Evolutionary conservation across 148 eudicot species (phyloP), one percentile per base, ranked within the genome.

Genomic region (Cornus controversa): DNA sequence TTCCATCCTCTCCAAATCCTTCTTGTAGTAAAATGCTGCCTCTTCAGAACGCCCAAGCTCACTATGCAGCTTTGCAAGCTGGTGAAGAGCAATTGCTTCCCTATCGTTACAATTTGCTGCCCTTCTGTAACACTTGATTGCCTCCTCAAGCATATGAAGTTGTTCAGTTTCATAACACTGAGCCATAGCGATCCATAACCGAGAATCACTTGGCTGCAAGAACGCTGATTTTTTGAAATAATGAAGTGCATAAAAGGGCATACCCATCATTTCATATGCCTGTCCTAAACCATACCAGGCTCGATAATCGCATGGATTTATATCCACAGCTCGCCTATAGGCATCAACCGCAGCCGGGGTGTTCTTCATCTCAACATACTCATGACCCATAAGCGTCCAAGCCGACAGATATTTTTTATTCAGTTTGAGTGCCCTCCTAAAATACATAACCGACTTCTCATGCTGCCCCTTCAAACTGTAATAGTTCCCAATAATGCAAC

Each of bases 241-340:
- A 83, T 93, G 86, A 40, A 96, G 88, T 0, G 99, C 98, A 77
- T 96, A 96, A 65, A 87, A 87, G 53, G 99, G 98, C 98, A 93
- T 93, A 23, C 86, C 90, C 94, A 92, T 89, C 97, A 96, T 96
- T 80, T 96, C 99, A 84, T 96, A 96, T 5, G 99, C 98, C 85
- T 96, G 99, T 3, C 99, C 99, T 83, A 96, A 87, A 16, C 99
- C 99, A 78, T 96, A 96, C 99, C 99, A 96, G 1, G 99, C 98
- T 69, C 98, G 89, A 85, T 93, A 96, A 84, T 96, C 98, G 82
- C 97, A 87, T 22, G 98, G 86, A 71, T 90, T 91, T 77, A 93
- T 93, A 87, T 96, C 99, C 23, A 96, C 98, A 42, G 97, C 99
- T 66, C 98, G 85, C 22, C 99, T 87, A 82, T 96, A 96, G 25